These are phyloP conservation scores for Globisporangium yorkense DNA, from an alignment of 352 stramenopile species.

Conservation along the genomic window DNA sequence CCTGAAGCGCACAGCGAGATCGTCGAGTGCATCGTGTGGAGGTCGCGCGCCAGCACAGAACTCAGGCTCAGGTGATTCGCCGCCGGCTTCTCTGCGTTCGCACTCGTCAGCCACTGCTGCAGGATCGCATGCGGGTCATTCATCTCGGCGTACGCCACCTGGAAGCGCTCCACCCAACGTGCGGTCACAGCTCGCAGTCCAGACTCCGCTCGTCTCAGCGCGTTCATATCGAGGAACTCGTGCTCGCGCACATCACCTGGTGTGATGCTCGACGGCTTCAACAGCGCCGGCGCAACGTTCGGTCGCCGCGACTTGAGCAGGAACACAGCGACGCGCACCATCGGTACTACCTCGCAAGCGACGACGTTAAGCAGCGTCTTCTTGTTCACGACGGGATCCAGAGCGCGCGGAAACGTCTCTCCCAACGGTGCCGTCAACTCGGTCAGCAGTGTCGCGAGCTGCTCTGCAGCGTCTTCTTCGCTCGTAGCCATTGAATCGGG, in stretches of 20 bases:
- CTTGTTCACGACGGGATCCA: constrained; percentile 25
- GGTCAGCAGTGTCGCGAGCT: constrained; percentile 24
- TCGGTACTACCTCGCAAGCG: constrained; percentile 63
- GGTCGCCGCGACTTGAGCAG: constrained; percentile 36
- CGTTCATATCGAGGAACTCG: constrained; percentile 44
- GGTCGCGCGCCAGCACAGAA: constrained; percentile 46
- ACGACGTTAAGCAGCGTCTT: constrained; percentile 67
- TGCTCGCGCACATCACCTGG: constrained; percentile 33
- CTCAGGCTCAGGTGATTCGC: constrained; percentile 24
- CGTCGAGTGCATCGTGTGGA: constrained; percentile 75
- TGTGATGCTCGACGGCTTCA: constrained; percentile 61
- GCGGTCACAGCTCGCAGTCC: constrained; percentile 32
- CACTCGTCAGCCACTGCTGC: constrained; percentile 69
- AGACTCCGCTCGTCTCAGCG: constrained; percentile 12
- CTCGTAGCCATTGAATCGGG: constrained; percentile 15
- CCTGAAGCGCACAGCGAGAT: constrained; percentile 68
- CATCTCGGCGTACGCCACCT: constrained; percentile 74
- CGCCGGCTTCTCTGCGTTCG: constrained; percentile 33
- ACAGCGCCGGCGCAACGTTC: constrained; percentile 6
- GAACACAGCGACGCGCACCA: constrained; percentile 66
- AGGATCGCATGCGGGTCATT: constrained; percentile 60
- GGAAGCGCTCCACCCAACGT: constrained; percentile 63
- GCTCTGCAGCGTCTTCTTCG: constrained; percentile 17
- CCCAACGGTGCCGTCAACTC: constrained; percentile 24
- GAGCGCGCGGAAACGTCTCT: constrained; percentile 18